Evolutionary conservation across 257 asterid genomes (phyloP).

Genomic region (Paraleonurus japonicus): DNA sequence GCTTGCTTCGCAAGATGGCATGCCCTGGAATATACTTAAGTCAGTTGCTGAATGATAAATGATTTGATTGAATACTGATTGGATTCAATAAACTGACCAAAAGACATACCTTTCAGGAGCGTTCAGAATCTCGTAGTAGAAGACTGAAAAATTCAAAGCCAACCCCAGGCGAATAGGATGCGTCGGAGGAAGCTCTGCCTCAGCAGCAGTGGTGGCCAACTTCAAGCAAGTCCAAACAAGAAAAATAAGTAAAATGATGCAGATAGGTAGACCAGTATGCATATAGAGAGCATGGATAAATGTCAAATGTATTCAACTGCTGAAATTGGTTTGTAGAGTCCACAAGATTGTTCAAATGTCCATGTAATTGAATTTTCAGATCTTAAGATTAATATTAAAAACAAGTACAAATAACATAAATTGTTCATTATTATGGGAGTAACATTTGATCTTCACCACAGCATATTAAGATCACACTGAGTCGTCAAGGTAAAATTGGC

Average conservation of each 20-base stretch:
- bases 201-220: constrained; percentile 77
- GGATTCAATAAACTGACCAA: constrained; percentile 16
- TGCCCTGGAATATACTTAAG: constrained; percentile 52
- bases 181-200: constrained; percentile 79
- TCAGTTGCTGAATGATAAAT: constrained; percentile 9
- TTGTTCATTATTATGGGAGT: not conserved
- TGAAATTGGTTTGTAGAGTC: not conserved
- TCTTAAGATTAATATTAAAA: not conserved
- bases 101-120: constrained; percentile 79
- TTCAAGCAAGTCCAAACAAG: constrained; percentile 34
- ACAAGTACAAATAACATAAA: not conserved
- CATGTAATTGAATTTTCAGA: not conserved
- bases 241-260: constrained; percentile 23
- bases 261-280: not conserved
- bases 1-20: constrained; percentile 96
- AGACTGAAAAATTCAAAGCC: constrained; percentile 91
- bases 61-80: not conserved
- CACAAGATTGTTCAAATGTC: not conserved
- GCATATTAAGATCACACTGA: not conserved
- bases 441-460: not conserved
- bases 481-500: too few species aligned
- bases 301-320: not conserved
- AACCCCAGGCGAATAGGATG: constrained; percentile 92
- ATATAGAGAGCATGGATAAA: not conserved
- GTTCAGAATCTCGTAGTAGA: constrained; percentile 83